A percentile compares a stretch with the other conserved stretches of the same genome.
These are phyloP conservation scores for Drechslerella stenobrocha DNA, from an alignment of 2,329 filamentous ascomycete species.

Conservation along the genomic window DNA sequence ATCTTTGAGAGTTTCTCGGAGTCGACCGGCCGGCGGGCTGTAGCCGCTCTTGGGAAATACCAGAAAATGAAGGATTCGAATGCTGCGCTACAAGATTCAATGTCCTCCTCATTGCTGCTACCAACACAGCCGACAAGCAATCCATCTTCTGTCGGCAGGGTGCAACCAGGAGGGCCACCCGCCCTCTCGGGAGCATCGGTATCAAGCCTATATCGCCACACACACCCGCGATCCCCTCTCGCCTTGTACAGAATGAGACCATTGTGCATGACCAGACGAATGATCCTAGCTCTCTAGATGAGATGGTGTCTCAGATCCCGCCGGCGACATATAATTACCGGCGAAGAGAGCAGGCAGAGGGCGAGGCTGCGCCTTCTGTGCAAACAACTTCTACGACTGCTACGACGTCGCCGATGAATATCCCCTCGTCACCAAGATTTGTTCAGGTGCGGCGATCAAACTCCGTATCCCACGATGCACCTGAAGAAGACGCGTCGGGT, in stretches of 20 bases:
- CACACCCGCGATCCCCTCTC: conserved; percentile 87
- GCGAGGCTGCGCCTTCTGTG: conserved; percentile 8
- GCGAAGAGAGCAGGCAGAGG: conserved; percentile 29
- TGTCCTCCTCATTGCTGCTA: conserved; percentile 85
- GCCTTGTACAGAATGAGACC: conserved; percentile 60
- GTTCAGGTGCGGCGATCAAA: conserved; percentile 50
- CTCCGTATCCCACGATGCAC: conserved; percentile 49
- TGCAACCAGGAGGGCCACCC: conserved; percentile 68
- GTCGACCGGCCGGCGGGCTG: conserved; percentile 70
- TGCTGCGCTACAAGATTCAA: conserved; percentile 83
- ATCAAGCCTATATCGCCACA: conserved; percentile 87
- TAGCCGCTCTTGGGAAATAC: conserved; percentile 79
- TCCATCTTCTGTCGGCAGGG: conserved; percentile 57
- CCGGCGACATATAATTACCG: conserved; percentile 23
- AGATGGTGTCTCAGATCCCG: conserved; percentile 32
- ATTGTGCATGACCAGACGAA: conserved; percentile 32
- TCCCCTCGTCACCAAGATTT: conserved; percentile 51
- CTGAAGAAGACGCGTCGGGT: conserved; percentile 31
- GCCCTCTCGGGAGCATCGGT: conserved; percentile 69
- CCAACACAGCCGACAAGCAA: conserved; percentile 57
- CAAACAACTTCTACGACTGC: conserved; percentile 42
- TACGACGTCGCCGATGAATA: conserved; percentile 53
- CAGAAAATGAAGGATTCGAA: conserved; percentile 88
- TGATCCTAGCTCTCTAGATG: conserved; percentile 30
- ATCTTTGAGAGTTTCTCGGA: conserved; percentile 70